Evolutionary conservation across 345 rosid genomes (phyloP), one percentile per base, ranked within the genome.

Genomic region (Arabidopsis suecica): DNA sequence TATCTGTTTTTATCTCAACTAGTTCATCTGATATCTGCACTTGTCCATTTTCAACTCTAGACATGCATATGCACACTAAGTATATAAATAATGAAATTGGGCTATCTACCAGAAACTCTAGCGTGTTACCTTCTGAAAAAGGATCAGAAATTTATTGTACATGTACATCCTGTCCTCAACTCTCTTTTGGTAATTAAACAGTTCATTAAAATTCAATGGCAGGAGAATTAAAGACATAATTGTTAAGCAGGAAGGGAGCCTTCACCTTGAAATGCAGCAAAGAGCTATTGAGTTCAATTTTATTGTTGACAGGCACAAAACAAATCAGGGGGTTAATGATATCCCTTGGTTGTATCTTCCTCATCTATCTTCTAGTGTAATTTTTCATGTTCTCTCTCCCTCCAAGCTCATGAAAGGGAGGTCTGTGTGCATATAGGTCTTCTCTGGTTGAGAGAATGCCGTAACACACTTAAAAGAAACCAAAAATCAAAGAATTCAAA

Each of bases 261-360:
- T 96, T 85, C 89, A 87, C 80, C 99, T 93, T 77, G 99, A 93
- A 81, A 86, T 93, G 89, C 99, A 96, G 91, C 99, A 96, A 73
- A 87, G 99, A 80, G 92, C 98, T 59, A 86, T 90, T 9, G 99
- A 93, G 77, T 95, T 89, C 79, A 89, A 85, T 75, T 87, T 91
- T 73, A 84, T 94, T 77, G 83, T 94, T 62, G 93, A 83, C 85
- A 91, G 86, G 90, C 98, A 94, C 79, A 86, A 75, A 78, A 88
- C n/a, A 83, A 70, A 89, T 94, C 69, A 87, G 95, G 98, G 89
- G 74, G 36, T 71, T 44, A 45, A 47, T 73, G 67, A 53, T 49
- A 65, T 45, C 6, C 23, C 40, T 36, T 40, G 20, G 58, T 47
- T 11, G 12, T 22, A 20, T 75, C 49, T 59, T 50, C 57, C 59